Percentiles rank a stretch among this genome's conserved stretches.
These are phyloP conservation scores for Phalaenopsis aphrodite DNA, from an alignment of 106 monocot genomes.

Conservation along the genomic window DNA sequence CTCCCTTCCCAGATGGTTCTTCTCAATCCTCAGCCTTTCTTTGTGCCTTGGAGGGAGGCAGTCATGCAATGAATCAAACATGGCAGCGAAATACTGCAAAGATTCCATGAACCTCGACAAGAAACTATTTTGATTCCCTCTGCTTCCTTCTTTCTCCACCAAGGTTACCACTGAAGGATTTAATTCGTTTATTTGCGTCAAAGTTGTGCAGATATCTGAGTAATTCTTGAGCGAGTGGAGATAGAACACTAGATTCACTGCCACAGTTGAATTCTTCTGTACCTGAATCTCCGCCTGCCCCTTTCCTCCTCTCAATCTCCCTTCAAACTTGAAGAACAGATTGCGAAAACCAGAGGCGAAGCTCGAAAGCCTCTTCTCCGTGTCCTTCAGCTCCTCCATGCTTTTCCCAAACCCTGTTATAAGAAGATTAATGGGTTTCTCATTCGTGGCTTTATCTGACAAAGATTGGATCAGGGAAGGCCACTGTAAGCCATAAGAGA, in stretches of 20 bases:
- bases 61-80: conserved; percentile 41
- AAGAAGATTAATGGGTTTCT: conserved; percentile 25
- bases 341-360: conserved; percentile 41
- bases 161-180: conserved; percentile 35
- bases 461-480: conserved; percentile 66
- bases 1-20: conserved; percentile 36
- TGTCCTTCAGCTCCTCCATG: conserved; percentile 31
- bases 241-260: conserved; percentile 39
- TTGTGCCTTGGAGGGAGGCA: conserved; percentile 32
- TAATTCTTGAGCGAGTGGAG: conserved; percentile 24
- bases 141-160: conserved; percentile 34
- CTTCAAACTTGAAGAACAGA: conserved; percentile 42
- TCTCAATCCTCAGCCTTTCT: conserved; percentile 44
- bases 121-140: not conserved
- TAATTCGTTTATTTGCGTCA: conserved; percentile 19
- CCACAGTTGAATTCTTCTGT: conserved; percentile 28
- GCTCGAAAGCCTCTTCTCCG: conserved; percentile 30
- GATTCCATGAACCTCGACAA: conserved; percentile 22
- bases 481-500: conserved; percentile 61
- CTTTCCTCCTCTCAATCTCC: conserved; percentile 15
- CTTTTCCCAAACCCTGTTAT: conserved; percentile 36
- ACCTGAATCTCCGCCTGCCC: not conserved
- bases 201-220: conserved; percentile 7
- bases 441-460: conserved; percentile 34
- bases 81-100: conserved; percentile 33